Percentiles rank a stretch among this genome's conserved stretches.
These are phyloP conservation scores for Phyllosticta citrichinensis DNA, from an alignment of 2,329 filamentous ascomycete genomes.

Conservation along the genomic window DNA sequence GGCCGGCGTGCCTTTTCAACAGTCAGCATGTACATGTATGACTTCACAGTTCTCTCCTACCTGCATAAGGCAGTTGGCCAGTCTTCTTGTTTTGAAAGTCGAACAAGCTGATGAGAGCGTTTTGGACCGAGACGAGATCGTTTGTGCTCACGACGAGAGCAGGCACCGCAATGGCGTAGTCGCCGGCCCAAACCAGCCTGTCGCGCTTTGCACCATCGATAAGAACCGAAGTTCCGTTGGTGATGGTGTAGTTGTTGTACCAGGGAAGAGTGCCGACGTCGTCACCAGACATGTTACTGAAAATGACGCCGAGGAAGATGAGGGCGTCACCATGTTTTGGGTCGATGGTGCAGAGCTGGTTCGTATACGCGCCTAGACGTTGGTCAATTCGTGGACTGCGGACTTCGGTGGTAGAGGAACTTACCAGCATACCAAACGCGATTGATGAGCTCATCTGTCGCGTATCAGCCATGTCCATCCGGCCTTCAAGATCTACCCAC, in stretches of 20 bases:
- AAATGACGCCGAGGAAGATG: conserved; percentile 18
- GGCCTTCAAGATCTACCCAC: conserved; percentile 12
- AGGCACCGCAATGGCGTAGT: conserved; percentile 42
- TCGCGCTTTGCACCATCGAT: conserved; percentile 35
- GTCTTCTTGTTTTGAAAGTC: conserved; percentile 14
- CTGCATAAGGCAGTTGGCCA: conserved; percentile 38
- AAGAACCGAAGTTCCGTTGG: conserved; percentile 26
- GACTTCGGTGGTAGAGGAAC: not conserved
- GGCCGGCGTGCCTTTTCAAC: no score
- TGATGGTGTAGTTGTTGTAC: conserved; percentile 29
- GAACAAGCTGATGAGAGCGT: conserved; percentile 24
- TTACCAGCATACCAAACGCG: conserved; percentile 34
- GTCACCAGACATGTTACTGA: conserved; percentile 14
- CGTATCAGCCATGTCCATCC: not conserved
- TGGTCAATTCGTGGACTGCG: not conserved
- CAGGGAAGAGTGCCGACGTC: conserved; percentile 27
- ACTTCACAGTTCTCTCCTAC: conserved; percentile 41
- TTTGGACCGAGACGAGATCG: conserved; percentile 36
- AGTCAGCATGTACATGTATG: conserved; percentile 41
- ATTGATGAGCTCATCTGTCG: conserved; percentile 32
- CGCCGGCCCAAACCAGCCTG: conserved; percentile 37
- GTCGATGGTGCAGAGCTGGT: conserved; percentile 31
- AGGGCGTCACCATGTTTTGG: conserved; percentile 27
- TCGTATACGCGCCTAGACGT: conserved; percentile 26
- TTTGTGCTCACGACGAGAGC: conserved; percentile 26